phyloP scores from a whole-genome alignment of 2,329 filamentous ascomycete species.

The Pseudogymnoascus sp. region DNA sequence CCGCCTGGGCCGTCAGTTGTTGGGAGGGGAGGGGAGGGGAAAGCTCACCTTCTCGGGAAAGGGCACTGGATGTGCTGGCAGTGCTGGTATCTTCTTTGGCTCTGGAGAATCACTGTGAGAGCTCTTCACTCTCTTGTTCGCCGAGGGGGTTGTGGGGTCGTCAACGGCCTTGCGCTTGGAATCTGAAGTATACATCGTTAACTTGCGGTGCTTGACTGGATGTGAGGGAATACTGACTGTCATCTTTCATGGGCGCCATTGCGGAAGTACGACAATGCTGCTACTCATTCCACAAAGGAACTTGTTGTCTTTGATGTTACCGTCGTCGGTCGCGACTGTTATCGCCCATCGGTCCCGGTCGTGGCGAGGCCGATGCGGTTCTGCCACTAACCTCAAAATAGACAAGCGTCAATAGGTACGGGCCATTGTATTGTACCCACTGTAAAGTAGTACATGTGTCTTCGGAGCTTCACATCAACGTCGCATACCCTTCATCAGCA shows the following conservation, averaged over 20 bases:
- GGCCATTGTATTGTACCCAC: not conserved
- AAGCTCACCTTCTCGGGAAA: constrained; percentile 74
- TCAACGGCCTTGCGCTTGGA: constrained; percentile 67
- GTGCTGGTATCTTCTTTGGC: constrained; percentile 41
- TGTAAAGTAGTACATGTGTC: constrained; percentile 8
- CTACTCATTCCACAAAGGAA: not conserved
- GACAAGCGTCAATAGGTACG: not conserved
- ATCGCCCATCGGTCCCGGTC: not conserved
- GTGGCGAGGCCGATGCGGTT: not conserved
- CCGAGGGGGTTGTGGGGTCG: constrained; percentile 52
- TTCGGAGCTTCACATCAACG: constrained; percentile 3
- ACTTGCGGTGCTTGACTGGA: not conserved
- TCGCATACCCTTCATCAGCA: not conserved
- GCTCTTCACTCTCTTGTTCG: constrained; percentile 56
- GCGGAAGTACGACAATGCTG: not conserved
- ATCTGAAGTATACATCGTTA: constrained; percentile 27
- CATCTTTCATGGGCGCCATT: not conserved
- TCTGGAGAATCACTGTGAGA: constrained; percentile 35
- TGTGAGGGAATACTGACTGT: not conserved
- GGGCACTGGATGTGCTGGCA: constrained; percentile 56
- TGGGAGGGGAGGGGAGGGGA: constrained; percentile 4
- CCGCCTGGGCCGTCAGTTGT: not conserved
- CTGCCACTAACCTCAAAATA: not conserved
- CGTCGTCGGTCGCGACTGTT: constrained; percentile 2
- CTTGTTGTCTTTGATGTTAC: not conserved